These are phyloP conservation scores for Ophiostoma piceae DNA, from an alignment of 2,329 filamentous ascomycete species.

Conservation along the genomic window DNA sequence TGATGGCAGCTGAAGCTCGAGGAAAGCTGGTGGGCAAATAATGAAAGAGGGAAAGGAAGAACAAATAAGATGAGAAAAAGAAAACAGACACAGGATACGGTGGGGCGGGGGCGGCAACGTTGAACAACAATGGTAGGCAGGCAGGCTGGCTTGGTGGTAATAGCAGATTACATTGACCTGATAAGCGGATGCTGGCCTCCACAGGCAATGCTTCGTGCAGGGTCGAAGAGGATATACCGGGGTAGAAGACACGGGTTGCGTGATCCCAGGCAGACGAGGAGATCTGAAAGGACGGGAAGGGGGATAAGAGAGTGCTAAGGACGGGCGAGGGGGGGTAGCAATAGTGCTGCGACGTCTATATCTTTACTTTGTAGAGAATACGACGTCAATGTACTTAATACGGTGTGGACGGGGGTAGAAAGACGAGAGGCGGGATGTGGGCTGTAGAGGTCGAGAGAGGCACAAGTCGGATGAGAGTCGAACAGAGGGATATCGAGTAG, in stretches of 20 bases:
- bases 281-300: slow-evolving; percentile 2
- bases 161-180: slow-evolving; percentile 9
- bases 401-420: not conserved
- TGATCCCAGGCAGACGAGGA: slow-evolving; percentile 4
- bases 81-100: slow-evolving; percentile 9
- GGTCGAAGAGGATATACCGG: slow-evolving; percentile 5
- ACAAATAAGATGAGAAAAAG: not conserved
- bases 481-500: not conserved
- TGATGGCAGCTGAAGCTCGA: not conserved
- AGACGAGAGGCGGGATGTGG: not conserved
- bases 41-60: not conserved
- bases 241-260: slow-evolving; percentile 11
- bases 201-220: not conserved
- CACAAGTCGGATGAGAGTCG: not conserved
- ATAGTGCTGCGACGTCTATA: slow-evolving; percentile 11
- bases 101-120: slow-evolving; percentile 10
- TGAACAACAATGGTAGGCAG: slow-evolving; percentile 11
- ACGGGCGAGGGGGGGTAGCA: not conserved
- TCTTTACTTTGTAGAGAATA: not conserved
- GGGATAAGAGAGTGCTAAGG: not conserved
- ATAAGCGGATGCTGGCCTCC: slow-evolving; percentile 13
- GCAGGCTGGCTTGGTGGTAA: slow-evolving; percentile 7
- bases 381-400: not conserved
- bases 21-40: not conserved
- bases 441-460: not conserved